Evolutionary conservation across 306 rosid genomes (phyloP), one percentile per base, ranked within the genome.

Genomic region (Abrus precatorius): DNA sequence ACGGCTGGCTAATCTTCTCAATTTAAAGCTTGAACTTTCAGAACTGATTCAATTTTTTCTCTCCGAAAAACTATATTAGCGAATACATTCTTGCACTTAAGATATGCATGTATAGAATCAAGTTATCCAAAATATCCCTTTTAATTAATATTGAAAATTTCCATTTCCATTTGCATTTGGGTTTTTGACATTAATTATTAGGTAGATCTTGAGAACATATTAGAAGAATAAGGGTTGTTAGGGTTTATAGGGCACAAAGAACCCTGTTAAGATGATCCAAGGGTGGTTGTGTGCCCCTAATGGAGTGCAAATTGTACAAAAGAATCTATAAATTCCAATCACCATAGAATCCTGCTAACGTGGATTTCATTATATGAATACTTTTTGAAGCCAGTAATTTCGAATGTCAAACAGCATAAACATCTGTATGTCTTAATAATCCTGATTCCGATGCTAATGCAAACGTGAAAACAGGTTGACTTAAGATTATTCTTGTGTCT

Each of bases 251-350:
- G 80, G 79, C 50, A 36, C 67, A 44, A 14, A 44, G 50, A 79
- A 64, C 44, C 48, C 28, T 52, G 38, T 28, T 32, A 20, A 67
- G 72, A 67, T 60, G 49, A 75, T 70, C 8, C 43, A 36, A 67
- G 28, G 66, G 70, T 70, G 28, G 28, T 68, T 52, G 59, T 80
- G 85, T 62, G 59, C 79, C 87, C 65, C 49, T 14, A 75, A 38
- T 75, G 85, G 79, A 73, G n/a, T 66, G 79, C 79, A 80, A 76
- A 81, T 49, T 76, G 74, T 57, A 59, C 29, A 13, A 74, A 77
- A 59, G 57, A 61, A 77, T 77, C 32, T 54, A 49, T 38, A 55
- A 13, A 66, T 66, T 75, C 56, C 48, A 55, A 54, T 67, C 29
- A 55, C 49, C 50, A 75, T 30, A 33, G 43, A 20, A 74, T 79